A percentile compares a stretch with the other conserved stretches of the same genome.
Conservation (phyloP, 192 early-diverging fungal genomes). For the Backusella luteola region DNA sequence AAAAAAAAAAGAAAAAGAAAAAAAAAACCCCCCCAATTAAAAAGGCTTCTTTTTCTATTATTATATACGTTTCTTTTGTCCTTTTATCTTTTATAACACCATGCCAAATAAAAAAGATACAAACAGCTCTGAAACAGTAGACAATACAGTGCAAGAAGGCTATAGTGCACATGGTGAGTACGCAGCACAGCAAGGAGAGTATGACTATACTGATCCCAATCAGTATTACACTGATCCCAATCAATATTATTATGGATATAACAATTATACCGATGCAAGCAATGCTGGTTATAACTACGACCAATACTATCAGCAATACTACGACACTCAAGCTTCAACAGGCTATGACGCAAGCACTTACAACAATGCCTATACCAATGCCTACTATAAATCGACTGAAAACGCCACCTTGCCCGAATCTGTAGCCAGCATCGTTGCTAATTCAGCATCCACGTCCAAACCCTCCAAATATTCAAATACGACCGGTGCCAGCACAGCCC, state of each 20-base stretch:
- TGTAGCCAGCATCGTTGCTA: background rate
- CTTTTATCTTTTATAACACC: background rate
- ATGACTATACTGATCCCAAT: conserved; percentile 15
- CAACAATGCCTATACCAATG: background rate
- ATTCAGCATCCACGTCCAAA: background rate
- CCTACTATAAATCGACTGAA: background rate
- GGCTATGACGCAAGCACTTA: background rate
- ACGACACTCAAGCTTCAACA: background rate
- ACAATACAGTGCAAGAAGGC: background rate
- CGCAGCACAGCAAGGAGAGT: conserved; percentile 6
- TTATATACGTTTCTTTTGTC: background rate
- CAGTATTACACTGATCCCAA: conserved; percentile 17
- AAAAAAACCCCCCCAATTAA: background rate
- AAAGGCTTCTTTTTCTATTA: background rate
- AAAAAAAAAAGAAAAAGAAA: background rate
- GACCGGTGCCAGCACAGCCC: background rate
- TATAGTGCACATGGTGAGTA: conserved; percentile 1
- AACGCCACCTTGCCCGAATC: background rate
- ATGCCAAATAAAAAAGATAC: conserved; percentile 6
- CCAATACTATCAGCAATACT: conserved; percentile 3
- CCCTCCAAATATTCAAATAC: background rate
- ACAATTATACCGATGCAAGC: background rate
- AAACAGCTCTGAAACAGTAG: background rate
- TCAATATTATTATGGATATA: conserved; percentile 13
- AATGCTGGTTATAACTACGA: background rate